Evolutionary conservation across 805 yeast species (phyloP), one percentile per base, ranked within the genome.

Genomic region (Kodamaea leandrae): DNA sequence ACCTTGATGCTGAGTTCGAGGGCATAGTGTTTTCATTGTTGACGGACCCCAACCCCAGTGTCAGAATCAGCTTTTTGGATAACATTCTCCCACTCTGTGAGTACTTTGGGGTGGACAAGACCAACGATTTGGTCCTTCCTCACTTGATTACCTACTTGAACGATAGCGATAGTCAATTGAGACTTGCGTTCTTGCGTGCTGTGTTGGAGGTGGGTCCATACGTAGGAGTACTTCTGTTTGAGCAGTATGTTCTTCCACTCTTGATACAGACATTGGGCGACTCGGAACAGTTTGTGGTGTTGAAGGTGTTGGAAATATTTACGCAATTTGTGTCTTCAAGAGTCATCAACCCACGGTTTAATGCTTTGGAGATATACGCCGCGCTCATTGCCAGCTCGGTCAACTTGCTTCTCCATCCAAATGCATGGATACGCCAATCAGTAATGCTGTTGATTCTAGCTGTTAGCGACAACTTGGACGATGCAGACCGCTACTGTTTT

Each of bases 131-230:
- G 29, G 80, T 93, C 16, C 63, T 93, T 35, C 89, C 96, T 33
- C 98, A 93, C 65, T 66, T 90, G 42, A 90, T 93, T 32, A 90
- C 98, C 0, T 93, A 89, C 54, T 64, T 93, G 47, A 93, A 93
- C 59, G 96, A 90, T 55, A 73, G 79, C 41, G 80, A 81, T 53
- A 66, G 83, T 0, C 74, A 78, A 15, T 66, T 93, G 16, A 70
- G 95, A 44, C 64, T 85, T 20, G 79, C 82, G 4, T 82, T 93
- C 51, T 80, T 91, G 26, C 74, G 80, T 30, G 73, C 88, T 6
- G 77, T 90, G 8, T 73, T 88, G 1, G 79, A 83, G 1, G 69
- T 93, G 7, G 84, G 95, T 0, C 78, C 89, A 3, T 83, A 80
- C 55, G 80, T 90, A 12, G 99, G 99, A 0, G 78, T 82, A 0